Base-by-base conservation (phyloP, 164 flowering plant genomes). In the Vitis cinerea region DNA sequence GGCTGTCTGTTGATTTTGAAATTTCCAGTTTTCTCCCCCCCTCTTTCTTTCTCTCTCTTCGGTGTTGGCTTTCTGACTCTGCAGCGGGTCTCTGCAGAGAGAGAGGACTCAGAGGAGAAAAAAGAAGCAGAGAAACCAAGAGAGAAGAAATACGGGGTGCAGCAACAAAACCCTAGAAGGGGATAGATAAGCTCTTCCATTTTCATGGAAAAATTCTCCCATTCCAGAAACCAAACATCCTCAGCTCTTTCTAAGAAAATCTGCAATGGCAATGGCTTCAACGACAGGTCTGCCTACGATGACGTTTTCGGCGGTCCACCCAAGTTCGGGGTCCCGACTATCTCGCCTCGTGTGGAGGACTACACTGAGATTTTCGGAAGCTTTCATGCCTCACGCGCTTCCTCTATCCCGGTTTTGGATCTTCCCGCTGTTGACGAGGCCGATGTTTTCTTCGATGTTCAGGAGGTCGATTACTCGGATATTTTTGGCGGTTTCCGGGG, bases 361-460 rank as follows among this genome's bases (percentile, higher is more conserved):
- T 95, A 93, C 85, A 15, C 67, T 37, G 98, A 95, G 83, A 91
- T 95, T 63, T 95, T 95, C 74, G 85, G 89, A 4, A 80, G 86
- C 12, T 88, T 89, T 73, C 85, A 80, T 66, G 68, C 85, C 3
- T 69, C 89, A 3, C 84, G 82, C 49, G 82, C 78, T 69, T 80
- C 89, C 7, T 79, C 91, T 30, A 91, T 95, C 74, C 91, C 94
- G 64, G 78, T 85, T 17, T 77, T 89, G 61, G 86, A 89, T 80
- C 88, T 87, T 74, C 90, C 92, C 10, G 63, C 69, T n/a, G 66
- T 74, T 27, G 78, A 73, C 27, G 80, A 73, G 0, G 50, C 67
- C 17, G 82, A 72, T 54, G 73, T 72, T 15, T 68, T 29, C 71
- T 75, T 71, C 54, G 85, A 84, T 61, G 81, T 78, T 1, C 73